Evolutionary conservation across 768 basidiomycete species (phyloP).

Genomic region (Dioszegia crocea): DNA sequence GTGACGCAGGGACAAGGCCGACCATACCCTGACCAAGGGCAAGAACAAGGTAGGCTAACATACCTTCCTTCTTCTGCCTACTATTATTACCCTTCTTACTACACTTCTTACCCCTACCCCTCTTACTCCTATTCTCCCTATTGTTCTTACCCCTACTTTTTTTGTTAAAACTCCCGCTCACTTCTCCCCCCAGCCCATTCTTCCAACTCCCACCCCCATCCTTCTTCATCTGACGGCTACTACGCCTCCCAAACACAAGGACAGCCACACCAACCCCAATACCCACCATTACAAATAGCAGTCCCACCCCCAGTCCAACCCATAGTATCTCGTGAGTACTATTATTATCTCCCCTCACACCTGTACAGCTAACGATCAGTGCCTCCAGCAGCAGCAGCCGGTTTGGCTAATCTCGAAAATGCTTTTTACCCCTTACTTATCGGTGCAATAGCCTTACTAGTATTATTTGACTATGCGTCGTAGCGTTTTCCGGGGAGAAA

Average conservation of each 20-base stretch:
- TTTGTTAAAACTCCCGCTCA: not conserved
- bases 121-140: slow-evolving; percentile 4
- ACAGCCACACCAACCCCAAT: not conserved
- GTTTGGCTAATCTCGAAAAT: slow-evolving; percentile 39
- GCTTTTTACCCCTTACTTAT: slow-evolving; percentile 47
- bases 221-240: not conserved
- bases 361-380: not conserved
- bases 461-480: slow-evolving; percentile 47
- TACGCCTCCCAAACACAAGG: not conserved
- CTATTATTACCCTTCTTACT: slow-evolving; percentile 1
- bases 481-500: not conserved
- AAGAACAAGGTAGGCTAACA: slow-evolving; percentile 6
- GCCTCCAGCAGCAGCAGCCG: slow-evolving; percentile 11
- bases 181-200: not conserved
- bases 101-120: not conserved
- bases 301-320: not conserved
- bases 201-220: not conserved
- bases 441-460: slow-evolving; percentile 45
- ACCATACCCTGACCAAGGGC: not conserved
- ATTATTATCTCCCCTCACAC: not conserved
- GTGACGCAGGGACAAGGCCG: not conserved
- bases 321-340: not conserved
- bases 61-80: not conserved
- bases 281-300: not conserved
- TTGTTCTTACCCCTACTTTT: not conserved